These are phyloP conservation scores for Penicillium sp. DNA, from an alignment of 2,329 filamentous ascomycete species.

Conservation along the genomic window DNA sequence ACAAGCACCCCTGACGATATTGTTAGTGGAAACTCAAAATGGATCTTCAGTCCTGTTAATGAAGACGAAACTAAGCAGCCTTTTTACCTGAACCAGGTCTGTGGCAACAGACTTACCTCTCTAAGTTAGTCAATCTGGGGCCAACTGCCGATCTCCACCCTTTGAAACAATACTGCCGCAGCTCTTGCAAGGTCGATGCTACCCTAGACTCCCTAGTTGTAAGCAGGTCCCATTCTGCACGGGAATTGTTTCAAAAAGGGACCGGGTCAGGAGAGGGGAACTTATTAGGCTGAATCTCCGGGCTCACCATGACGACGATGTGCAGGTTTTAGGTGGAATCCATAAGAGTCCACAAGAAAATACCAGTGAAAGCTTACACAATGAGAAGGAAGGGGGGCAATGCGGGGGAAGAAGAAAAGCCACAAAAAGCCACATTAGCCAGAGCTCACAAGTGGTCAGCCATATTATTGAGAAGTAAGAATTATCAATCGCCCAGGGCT, in stretches of 20 bases:
- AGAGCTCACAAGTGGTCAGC: too few relatives aligned
- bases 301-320: neutral
- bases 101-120: neutral
- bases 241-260: neutral
- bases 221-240: neutral
- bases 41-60: neutral
- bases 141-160: neutral
- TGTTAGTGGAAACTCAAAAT: neutral
- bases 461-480: too few relatives aligned
- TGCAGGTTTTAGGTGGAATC: neutral
- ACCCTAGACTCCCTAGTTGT: neutral
- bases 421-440: too few relatives aligned
- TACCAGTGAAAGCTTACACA: neutral
- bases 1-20: neutral
- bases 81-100: too few relatives aligned
- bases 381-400: too few relatives aligned
- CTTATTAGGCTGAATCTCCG: neutral
- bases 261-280: neutral
- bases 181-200: neutral
- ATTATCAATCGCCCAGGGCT: too few relatives aligned
- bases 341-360: too few relatives aligned
- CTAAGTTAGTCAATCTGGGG: neutral
- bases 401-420: too few relatives aligned
- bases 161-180: neutral
- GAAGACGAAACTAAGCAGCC: neutral